Evolutionary conservation across 768 basidiomycete genomes (phyloP).

Genomic region (Lentinula boryana): DNA sequence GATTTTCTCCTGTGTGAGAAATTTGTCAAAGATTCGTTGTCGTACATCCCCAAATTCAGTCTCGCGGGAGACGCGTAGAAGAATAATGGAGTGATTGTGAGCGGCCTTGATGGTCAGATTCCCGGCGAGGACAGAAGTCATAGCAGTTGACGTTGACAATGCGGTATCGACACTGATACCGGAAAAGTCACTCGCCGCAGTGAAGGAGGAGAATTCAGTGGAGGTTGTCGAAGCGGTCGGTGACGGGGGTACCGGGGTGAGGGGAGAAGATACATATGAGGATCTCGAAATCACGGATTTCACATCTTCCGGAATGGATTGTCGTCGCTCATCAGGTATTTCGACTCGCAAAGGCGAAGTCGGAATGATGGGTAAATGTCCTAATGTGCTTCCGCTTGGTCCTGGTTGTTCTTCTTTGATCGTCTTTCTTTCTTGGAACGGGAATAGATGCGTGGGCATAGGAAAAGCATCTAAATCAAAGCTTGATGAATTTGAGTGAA

Average conservation of each 20-base stretch:
- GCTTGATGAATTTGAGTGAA: slow-evolving; percentile 1
- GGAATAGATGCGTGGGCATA: slow-evolving; percentile 13
- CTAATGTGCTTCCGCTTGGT: neutral
- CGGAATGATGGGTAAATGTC: neutral
- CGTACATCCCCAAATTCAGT: slow-evolving; percentile 49
- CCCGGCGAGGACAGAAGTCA: slow-evolving; percentile 6
- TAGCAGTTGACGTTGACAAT: slow-evolving; percentile 16
- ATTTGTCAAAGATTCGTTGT: slow-evolving; percentile 56
- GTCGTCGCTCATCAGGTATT: neutral
- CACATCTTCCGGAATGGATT: neutral
- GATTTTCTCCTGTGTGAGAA: slow-evolving; percentile 54
- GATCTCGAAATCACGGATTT: neutral
- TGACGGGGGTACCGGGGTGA: slow-evolving; percentile 8
- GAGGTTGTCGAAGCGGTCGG: slow-evolving; percentile 18
- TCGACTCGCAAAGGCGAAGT: neutral
- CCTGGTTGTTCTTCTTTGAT: neutral
- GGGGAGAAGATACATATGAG: neutral
- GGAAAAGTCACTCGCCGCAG: slow-evolving; percentile 10
- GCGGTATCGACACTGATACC: slow-evolving; percentile 16
- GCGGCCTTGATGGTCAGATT: slow-evolving; percentile 52
- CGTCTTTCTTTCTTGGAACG: neutral
- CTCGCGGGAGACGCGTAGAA: slow-evolving; percentile 48
- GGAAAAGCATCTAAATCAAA: slow-evolving; percentile 20
- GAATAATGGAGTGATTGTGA: slow-evolving; percentile 54
- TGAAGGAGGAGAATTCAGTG: slow-evolving; percentile 22